Base-by-base conservation (phyloP, 306 rosid genomes). In the Oxytropis ochrocephala region DNA sequence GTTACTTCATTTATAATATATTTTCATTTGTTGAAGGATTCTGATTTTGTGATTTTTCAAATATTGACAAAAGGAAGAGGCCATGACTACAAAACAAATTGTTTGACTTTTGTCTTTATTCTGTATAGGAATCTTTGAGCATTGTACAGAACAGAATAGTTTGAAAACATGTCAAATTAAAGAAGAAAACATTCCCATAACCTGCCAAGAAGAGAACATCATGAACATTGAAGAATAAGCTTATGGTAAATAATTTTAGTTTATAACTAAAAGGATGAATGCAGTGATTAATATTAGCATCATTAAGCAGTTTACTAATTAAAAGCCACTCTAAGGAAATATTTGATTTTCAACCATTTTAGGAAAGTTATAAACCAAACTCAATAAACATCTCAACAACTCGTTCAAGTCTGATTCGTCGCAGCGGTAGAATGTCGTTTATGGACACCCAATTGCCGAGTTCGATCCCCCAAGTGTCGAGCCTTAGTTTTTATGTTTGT, bases 11-110 rank as follows among this genome's bases (percentile, higher is more conserved):
- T 16, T 50, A 50, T 18, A 11, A 0, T 16, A 47, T 27, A 17
- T 17, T 27, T 2, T 54, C 5, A 14, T n/a, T 32, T 64, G 14
- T 74, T 55, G 12, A 67, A 50, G 30, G 62, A 57, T 58, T 51
- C 48, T 54, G 29, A 39, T 39, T 47, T 9, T 8, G 5, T 24
- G 17, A 24, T 77, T 44, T 35, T 54, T 0, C 47, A 44, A 62
- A 33, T 12, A 38, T 55, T 78, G 75, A 79, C 55, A 72, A 59
- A 70, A 57, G 44, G 8, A 19, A 16, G n/a, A 21, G 24, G 39
- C 29, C 44, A 46, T 33, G 24, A 63, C 17, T 27, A 3, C 10
- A 55, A 14, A 14, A 3, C 54, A 7, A 50, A 41, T 29, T 63
- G 32, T 36, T 13, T 19, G n/a, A 41, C 7, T 61, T 62, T 47